Conservation (phyloP, 2,329 filamentous ascomycete species). For the Verticillium tricorpus region DNA sequence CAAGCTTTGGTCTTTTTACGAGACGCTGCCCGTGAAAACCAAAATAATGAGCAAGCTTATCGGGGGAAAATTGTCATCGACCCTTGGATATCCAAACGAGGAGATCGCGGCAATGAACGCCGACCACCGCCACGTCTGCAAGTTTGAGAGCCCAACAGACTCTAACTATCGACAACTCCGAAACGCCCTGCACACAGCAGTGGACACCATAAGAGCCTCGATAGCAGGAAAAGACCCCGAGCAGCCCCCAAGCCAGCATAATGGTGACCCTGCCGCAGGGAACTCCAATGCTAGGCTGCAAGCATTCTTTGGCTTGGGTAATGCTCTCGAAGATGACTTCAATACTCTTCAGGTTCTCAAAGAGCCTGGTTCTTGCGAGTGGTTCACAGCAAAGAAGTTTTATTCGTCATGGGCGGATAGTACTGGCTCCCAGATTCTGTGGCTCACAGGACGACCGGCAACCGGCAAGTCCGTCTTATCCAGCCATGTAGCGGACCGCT, state of each 20-base stretch:
- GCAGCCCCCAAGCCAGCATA: not conserved
- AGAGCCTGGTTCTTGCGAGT: slow-evolving; percentile 22
- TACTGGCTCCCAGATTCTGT: slow-evolving; percentile 16
- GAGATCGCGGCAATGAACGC: slow-evolving; percentile 30
- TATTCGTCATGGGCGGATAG: slow-evolving; percentile 17
- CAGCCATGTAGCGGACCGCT: slow-evolving; percentile 20
- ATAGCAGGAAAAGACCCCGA: not conserved
- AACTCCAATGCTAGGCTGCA: slow-evolving; percentile 10
- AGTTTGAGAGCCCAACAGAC: slow-evolving; percentile 29
- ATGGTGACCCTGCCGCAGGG: not conserved
- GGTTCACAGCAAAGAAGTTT: slow-evolving; percentile 18
- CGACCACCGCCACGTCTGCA: slow-evolving; percentile 37
- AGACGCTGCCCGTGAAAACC: slow-evolving; percentile 25
- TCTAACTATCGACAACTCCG: slow-evolving; percentile 29
- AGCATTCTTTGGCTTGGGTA: slow-evolving; percentile 14
- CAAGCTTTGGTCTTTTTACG: slow-evolving; percentile 40
- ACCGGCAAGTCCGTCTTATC: slow-evolving; percentile 24
- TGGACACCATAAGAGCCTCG: slow-evolving; percentile 17
- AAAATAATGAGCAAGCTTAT: slow-evolving; percentile 22
- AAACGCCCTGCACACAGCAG: slow-evolving; percentile 21
- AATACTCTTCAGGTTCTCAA: slow-evolving; percentile 16
- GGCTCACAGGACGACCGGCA: slow-evolving; percentile 21
- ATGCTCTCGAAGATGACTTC: slow-evolving; percentile 20
- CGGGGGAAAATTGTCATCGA: slow-evolving; percentile 34
- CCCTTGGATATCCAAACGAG: slow-evolving; percentile 36